Conservation (phyloP, 2,329 filamentous ascomycete genomes). For the Curvularia sp. region DNA sequence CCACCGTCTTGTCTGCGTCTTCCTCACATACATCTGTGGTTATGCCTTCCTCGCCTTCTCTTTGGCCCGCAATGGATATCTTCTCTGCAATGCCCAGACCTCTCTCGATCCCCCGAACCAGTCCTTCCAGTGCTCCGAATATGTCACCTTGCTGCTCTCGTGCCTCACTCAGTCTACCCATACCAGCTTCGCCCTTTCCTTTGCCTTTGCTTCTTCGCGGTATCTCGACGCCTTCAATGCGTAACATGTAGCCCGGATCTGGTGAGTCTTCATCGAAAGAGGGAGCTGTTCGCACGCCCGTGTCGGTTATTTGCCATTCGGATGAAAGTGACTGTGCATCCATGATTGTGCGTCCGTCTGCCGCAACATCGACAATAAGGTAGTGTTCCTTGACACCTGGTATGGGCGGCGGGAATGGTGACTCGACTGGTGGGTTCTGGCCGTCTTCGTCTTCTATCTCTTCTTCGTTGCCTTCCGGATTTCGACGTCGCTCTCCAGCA, state of each 20-base stretch:
- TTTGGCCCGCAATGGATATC: constrained; percentile 33
- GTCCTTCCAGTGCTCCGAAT: constrained; percentile 46
- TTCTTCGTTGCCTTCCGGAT: constrained; percentile 31
- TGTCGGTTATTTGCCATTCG: constrained; percentile 72
- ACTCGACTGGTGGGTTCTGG: constrained; percentile 39
- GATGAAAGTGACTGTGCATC: constrained; percentile 75
- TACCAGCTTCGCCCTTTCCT: constrained; percentile 38
- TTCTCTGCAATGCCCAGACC: constrained; percentile 46
- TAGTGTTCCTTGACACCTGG: constrained; percentile 62
- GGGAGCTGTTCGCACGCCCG: constrained; percentile 65
- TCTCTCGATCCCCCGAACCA: constrained; percentile 49
- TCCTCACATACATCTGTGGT: constrained; percentile 10
- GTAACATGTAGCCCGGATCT: constrained; percentile 64
- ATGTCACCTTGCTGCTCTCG: constrained; percentile 45
- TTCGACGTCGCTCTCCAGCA: constrained; percentile 26
- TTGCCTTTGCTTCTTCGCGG: constrained; percentile 43
- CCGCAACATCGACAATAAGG: constrained; percentile 62
- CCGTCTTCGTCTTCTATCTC: constrained; percentile 17
- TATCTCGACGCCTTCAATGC: constrained; percentile 63
- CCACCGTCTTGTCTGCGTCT: constrained; percentile 10
- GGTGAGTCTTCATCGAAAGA: constrained; percentile 63
- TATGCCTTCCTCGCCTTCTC: constrained; percentile 21
- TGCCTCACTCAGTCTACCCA: constrained; percentile 40
- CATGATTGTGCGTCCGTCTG: constrained; percentile 62
- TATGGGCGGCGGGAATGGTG: constrained; percentile 56